phyloP scores from a whole-genome alignment of 1,284 basidiomycete genomes.

The Takashimella tepidaria region DNA sequence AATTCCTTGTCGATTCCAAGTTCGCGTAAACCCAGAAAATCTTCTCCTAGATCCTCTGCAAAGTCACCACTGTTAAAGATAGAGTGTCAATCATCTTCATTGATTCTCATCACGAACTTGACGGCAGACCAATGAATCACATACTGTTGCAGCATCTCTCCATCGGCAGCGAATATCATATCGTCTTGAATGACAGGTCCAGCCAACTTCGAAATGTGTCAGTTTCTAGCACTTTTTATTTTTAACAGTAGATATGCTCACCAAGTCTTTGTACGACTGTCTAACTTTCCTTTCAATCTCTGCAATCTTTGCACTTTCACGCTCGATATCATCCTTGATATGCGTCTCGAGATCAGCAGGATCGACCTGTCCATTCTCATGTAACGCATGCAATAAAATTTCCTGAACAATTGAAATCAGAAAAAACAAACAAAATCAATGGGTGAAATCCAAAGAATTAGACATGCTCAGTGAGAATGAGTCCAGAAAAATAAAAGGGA shows the following conservation, averaged over 20 bases:
- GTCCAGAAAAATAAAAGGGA: background rate
- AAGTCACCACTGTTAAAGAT: conserved; percentile 73
- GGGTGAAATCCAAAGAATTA: conserved; percentile 1
- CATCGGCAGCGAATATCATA: conserved; percentile 75
- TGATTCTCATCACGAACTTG: background rate
- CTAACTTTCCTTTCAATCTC: conserved; percentile 83
- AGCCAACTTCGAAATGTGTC: conserved; percentile 17
- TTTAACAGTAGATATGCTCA: conserved; percentile 44
- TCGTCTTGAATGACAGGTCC: conserved; percentile 55
- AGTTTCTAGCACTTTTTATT: background rate
- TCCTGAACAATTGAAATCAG: conserved; percentile 67
- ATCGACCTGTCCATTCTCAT: conserved; percentile 74
- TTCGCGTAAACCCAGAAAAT: conserved; percentile 84
- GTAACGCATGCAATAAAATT: conserved; percentile 83
- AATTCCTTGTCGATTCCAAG: conserved; percentile 84
- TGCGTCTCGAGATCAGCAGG: conserved; percentile 76
- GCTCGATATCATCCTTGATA: conserved; percentile 80
- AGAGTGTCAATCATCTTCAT: too few species aligned
- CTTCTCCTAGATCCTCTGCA: conserved; percentile 81
- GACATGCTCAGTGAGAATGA: conserved; percentile 3
- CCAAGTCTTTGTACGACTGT: conserved; percentile 72
- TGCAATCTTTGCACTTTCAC: conserved; percentile 67
- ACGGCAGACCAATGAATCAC: conserved; percentile 19
- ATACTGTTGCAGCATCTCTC: conserved; percentile 65
- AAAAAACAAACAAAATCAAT: too few species aligned